phyloP scores from a whole-genome alignment of 2,329 filamentous ascomycete species.

The Colletotrichum chrysophilum region DNA sequence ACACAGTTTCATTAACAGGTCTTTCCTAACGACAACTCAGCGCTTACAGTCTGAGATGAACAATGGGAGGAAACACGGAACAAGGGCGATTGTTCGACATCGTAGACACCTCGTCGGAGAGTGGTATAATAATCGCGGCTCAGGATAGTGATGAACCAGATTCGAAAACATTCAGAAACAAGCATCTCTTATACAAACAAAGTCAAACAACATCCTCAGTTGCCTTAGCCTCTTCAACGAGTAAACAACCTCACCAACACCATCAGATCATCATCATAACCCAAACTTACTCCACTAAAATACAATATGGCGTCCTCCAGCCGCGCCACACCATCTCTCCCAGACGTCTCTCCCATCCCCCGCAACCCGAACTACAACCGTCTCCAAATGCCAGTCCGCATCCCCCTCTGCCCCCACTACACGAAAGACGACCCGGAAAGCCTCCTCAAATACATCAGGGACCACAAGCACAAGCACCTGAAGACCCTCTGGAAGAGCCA shows the following conservation, averaged over 20 bases:
- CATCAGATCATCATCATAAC: too few relatives aligned
- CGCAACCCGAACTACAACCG: rapidly evolving
- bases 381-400: neutral
- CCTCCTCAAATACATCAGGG: neutral
- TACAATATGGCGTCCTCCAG: neutral
- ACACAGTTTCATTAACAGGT: neutral
- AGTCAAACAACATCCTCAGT: neutral
- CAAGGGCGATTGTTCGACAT: neutral
- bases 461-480: neutral
- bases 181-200: neutral
- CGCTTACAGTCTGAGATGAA: neutral
- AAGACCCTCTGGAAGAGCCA: neutral
- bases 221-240: too few relatives aligned
- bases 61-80: neutral
- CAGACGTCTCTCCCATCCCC: rapidly evolving
- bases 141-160: neutral
- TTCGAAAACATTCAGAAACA: neutral
- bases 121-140: neutral
- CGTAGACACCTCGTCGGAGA: neutral
- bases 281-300: too few relatives aligned
- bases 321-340: neutral
- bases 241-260: too few relatives aligned
- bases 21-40: neutral
- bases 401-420: neutral
- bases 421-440: neutral